Conservation (phyloP, 352 stramenopile species). For the Aphanomyces astaci region DNA sequence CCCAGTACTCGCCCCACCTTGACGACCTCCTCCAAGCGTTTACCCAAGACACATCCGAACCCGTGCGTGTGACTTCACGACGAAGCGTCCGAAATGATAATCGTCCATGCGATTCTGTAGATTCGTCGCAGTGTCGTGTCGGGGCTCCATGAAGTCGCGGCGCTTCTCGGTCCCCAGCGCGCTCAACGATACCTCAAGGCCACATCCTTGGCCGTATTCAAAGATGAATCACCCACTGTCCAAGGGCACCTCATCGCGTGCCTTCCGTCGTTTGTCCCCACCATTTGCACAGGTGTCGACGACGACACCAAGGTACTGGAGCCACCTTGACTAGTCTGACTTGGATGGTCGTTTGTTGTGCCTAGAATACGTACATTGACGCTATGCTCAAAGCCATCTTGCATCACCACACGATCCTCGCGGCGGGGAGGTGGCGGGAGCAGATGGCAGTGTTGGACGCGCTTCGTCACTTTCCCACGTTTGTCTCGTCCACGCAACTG, state of each 20-base stretch:
- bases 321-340: no score
- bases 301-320: conserved; percentile 68
- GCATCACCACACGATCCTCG: conserved; percentile 65
- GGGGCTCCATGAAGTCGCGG: conserved; percentile 63
- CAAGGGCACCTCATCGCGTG: conserved; percentile 55
- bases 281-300: conserved; percentile 42
- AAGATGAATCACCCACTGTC: conserved; percentile 50
- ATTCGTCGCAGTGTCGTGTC: conserved; percentile 58
- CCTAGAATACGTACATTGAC: conserved; percentile 47
- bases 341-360: no score
- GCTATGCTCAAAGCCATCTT: conserved; percentile 52
- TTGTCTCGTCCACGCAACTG: conserved; percentile 50
- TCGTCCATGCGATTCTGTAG: conserved; percentile 27
- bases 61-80: conserved; percentile 28
- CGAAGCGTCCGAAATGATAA: no score
- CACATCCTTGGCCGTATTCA: conserved; percentile 45
- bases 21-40: conserved; percentile 63
- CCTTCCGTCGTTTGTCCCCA: conserved; percentile 41
- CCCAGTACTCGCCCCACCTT: conserved; percentile 52
- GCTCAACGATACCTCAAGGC: conserved; percentile 55
- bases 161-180: conserved; percentile 52
- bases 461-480: conserved; percentile 47
- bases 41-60: conserved; percentile 39
- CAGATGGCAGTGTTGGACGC: conserved; percentile 59
- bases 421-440: conserved; percentile 56